A percentile compares a stretch with the other conserved stretches of the same genome.
Conservation (phyloP, 768 basidiomycete species). For the Collybiopsis luxurians region DNA sequence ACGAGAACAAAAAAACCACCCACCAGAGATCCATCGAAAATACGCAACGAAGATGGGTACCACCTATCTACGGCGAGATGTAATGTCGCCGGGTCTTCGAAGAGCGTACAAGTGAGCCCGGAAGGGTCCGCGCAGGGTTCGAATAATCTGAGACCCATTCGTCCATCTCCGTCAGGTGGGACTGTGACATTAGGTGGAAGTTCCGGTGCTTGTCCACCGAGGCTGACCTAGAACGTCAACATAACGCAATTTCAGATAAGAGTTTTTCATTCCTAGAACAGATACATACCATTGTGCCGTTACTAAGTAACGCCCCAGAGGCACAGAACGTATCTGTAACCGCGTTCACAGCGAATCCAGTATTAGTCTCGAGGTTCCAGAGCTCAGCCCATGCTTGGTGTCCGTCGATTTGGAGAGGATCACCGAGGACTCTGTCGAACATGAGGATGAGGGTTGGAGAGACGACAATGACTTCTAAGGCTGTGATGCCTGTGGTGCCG, state of each 20-base stretch:
- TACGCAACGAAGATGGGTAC: slow-evolving; percentile 26
- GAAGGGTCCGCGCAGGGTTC: slow-evolving; percentile 19
- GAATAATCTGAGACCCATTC: slow-evolving; percentile 20
- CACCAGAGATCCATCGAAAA: slow-evolving; percentile 30
- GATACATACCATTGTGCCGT: slow-evolving; percentile 16
- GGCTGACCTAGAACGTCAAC: slow-evolving; percentile 19
- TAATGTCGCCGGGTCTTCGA: slow-evolving; percentile 43
- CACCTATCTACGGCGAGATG: slow-evolving; percentile 52
- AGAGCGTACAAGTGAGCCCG: slow-evolving; percentile 22
- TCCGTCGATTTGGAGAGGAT: slow-evolving; percentile 17
- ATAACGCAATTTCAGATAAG: too few relatives aligned
- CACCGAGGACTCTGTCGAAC: slow-evolving; percentile 18
- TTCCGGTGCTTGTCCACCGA: slow-evolving; percentile 52
- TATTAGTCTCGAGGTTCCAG: slow-evolving; percentile 19
- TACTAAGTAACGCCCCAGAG: slow-evolving; percentile 17
- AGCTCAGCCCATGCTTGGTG: slow-evolving; percentile 17
- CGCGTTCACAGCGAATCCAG: slow-evolving; percentile 10
- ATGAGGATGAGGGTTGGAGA: slow-evolving; percentile 18
- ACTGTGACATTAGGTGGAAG: slow-evolving; percentile 28
- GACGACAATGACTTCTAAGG: slow-evolving; percentile 18
- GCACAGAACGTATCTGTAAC: slow-evolving; percentile 20
- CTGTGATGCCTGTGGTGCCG: slow-evolving; percentile 16
- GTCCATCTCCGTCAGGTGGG: slow-evolving; percentile 29
- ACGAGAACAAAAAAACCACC: slow-evolving; percentile 46
- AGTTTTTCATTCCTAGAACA: background rate